These are phyloP conservation scores for Angophora floribunda DNA, from an alignment of 345 rosid genomes.

Conservation along the genomic window DNA sequence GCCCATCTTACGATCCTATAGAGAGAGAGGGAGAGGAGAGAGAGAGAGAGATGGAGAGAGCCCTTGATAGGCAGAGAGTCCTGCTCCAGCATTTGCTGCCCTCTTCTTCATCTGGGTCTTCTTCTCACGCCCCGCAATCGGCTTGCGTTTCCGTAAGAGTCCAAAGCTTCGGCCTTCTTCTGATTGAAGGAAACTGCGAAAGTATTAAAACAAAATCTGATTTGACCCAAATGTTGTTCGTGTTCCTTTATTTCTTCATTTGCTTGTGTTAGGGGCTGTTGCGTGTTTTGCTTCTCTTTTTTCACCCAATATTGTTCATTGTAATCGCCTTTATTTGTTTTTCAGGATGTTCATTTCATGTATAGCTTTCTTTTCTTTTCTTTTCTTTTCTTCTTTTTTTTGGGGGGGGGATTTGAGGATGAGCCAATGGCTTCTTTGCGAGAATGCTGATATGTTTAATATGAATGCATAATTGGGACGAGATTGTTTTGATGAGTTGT, in stretches of 20 bases:
- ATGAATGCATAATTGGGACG: neutral
- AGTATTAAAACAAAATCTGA: neutral
- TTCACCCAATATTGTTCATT: neutral
- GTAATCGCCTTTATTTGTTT: neutral
- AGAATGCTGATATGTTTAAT: neutral
- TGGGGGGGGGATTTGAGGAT: neutral
- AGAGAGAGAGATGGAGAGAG: constrained; percentile 56
- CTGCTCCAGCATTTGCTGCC: constrained; percentile 70
- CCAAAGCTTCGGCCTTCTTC: neutral
- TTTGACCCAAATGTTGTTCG: neutral
- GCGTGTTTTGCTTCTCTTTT: neutral
- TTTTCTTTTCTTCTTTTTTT: neutral
- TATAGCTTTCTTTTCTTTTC: neutral
- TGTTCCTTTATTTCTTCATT: neutral
- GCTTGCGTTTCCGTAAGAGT: constrained; percentile 47
- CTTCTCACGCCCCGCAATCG: constrained; percentile 17
- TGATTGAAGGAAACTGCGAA: neutral
- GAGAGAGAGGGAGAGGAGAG: neutral
- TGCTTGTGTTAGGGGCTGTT: neutral
- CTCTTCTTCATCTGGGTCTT: constrained; percentile 20
- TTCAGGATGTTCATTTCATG: neutral
- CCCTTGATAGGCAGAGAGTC: constrained; percentile 65
- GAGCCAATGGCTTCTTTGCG: neutral
- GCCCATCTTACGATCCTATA: neutral
- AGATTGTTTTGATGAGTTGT: neutral